A percentile compares a stretch with the other conserved stretches of the same genome.
Conservation (phyloP, 1,284 basidiomycete species). For the Cryptococcus sp. region DNA sequence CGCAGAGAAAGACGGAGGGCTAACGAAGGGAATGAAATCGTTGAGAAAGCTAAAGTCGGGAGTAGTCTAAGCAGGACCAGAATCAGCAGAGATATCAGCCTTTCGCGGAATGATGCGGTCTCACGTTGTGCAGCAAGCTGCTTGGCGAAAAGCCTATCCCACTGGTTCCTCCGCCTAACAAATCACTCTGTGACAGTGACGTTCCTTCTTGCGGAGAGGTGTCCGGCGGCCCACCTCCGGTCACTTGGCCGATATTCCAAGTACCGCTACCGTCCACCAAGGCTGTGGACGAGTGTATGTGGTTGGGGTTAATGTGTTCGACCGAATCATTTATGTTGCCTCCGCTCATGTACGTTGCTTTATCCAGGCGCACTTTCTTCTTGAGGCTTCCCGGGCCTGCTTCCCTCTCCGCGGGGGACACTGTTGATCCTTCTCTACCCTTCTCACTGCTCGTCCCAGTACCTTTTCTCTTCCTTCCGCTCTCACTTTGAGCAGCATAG, state of each 20-base stretch:
- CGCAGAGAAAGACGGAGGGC: constrained; percentile 4
- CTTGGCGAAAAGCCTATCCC: constrained; percentile 6
- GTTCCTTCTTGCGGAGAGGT: neutral
- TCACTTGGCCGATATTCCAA: neutral
- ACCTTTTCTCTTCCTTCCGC: constrained; percentile 9
- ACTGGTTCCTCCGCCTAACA: constrained; percentile 3
- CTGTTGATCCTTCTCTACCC: constrained; percentile 3
- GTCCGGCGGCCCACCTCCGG: neutral
- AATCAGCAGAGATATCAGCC: no score
- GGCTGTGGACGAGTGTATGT: constrained; percentile 4
- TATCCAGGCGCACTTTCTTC: neutral
- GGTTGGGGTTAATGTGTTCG: constrained; percentile 1
- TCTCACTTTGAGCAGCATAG: constrained; percentile 15
- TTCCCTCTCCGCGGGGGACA: neutral
- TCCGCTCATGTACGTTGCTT: neutral
- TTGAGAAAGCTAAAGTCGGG: constrained; percentile 25
- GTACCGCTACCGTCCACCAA: neutral
- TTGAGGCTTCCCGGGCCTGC: neutral
- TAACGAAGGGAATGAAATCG: constrained; percentile 20
- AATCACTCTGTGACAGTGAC: constrained; percentile 9
- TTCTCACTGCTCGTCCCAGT: neutral
- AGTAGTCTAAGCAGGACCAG: neutral
- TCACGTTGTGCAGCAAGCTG: neutral
- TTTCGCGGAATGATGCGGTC: neutral
- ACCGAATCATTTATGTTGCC: neutral